Evolutionary conservation across 2,329 filamentous ascomycete genomes (phyloP), one percentile per base, ranked within the genome.

Genomic region (Cytospora schulzeri): DNA sequence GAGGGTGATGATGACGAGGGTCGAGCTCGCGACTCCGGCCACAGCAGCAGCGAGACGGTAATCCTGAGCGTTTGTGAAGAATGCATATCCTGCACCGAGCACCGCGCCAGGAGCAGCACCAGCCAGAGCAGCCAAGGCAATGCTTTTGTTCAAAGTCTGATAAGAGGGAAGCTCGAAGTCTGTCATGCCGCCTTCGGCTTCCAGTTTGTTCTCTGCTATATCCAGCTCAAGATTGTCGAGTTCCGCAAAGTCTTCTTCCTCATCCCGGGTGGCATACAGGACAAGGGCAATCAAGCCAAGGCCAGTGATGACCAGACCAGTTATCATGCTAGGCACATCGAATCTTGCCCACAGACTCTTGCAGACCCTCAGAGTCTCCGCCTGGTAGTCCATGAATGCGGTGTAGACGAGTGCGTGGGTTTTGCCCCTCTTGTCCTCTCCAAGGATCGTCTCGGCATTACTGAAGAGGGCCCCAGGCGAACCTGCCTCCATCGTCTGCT

Each of bases 311-410:
- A 76, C 74, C 45, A 98, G 87, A 55, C 95, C 95, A 68, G 90
- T 82, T 17, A 90, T 73, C 93, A 99, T 99, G 74, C 90, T 91
- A 2, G 87, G 83, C 24, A 97, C 82, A 74, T 99, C 92, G 70
- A 99, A 99, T 41, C 91, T 87, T 26, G 95, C 93, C 95, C 95
- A 99, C 19, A 98, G 80, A 48, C 83, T 85, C 73, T 93, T 91
- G 79, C 92, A 98, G 15, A 94, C 83, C 31, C 82, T 82, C 53
- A 99, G 81, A 0, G 91, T 97, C 73, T 91, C 87, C 33, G 81
- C 81, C 74, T 97, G 93, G 73, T 96, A 98, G 14, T 82, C 80
- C 19, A 83, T 79, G 72, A 91, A 94, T 0, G 88, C 85, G 2
- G 82, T 68, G 70, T 86, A 87, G 0, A 80, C 74, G 9, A 77